Evolutionary conservation across 1,284 basidiomycete genomes (phyloP).

Genomic region (Athelia psychrophila): DNA sequence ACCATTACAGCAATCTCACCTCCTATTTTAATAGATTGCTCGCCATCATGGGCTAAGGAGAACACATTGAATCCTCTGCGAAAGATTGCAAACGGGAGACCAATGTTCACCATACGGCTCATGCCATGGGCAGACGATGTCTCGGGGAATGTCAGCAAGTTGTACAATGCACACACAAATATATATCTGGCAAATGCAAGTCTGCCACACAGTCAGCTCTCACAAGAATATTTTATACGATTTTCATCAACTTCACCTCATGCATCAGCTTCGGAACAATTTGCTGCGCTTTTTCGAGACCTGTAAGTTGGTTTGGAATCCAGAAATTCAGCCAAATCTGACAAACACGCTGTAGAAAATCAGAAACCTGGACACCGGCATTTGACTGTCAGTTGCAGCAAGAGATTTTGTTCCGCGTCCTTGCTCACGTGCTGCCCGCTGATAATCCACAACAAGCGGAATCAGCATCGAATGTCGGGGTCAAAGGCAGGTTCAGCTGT

Average conservation of each 20-base stretch:
- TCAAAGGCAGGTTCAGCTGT: conserved; percentile 19
- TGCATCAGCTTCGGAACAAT: conserved; percentile 27
- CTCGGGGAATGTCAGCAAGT: conserved; percentile 28
- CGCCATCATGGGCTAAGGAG: background rate
- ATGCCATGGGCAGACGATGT: conserved; percentile 28
- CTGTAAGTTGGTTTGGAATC: conserved; percentile 13
- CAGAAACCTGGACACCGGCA: conserved; percentile 12
- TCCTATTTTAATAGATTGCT: background rate
- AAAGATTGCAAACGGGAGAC: conserved; percentile 10
- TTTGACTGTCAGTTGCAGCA: conserved; percentile 21
- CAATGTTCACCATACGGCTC: conserved; percentile 6
- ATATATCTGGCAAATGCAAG: conserved; percentile 22
- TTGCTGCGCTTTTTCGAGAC: conserved; percentile 20
- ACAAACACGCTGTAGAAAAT: too few species aligned
- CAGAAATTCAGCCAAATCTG: background rate
- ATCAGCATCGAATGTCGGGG: conserved; percentile 20
- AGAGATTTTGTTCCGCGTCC: conserved; percentile 23
- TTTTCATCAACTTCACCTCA: conserved; percentile 22
- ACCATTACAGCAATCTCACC: too few species aligned
- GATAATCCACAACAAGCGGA: conserved; percentile 36
- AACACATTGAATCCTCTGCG: conserved; percentile 11
- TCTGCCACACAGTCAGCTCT: conserved; percentile 18
- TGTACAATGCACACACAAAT: conserved; percentile 28
- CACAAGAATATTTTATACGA: conserved; percentile 22
- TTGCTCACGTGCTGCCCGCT: conserved; percentile 21